These are phyloP conservation scores for Ensete ventricosum DNA, from an alignment of 176 grass and related monocot species.

Conservation along the genomic window DNA sequence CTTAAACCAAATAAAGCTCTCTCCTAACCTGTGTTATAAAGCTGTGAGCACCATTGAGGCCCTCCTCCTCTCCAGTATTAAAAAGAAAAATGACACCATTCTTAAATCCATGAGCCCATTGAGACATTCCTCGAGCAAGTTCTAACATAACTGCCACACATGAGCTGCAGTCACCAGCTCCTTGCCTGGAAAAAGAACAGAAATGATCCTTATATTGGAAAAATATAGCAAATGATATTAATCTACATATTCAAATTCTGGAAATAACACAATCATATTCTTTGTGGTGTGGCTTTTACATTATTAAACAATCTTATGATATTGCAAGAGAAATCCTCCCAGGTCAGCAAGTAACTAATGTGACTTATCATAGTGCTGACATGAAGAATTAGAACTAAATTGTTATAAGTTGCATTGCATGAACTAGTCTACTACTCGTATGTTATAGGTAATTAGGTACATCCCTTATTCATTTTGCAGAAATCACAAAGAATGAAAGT, in stretches of 20 bases:
- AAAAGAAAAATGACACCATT: slow-evolving; percentile 82
- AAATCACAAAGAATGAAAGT: not conserved
- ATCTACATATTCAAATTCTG: not conserved
- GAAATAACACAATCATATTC: too few relatives aligned
- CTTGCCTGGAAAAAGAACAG: slow-evolving; percentile 49
- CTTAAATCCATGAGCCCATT: slow-evolving; percentile 92
- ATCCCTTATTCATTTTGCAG: too few relatives aligned
- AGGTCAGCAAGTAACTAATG: too few relatives aligned
- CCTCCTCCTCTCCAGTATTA: slow-evolving; percentile 98
- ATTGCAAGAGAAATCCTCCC: too few relatives aligned
- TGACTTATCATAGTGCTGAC: too few relatives aligned
- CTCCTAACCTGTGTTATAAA: slow-evolving; percentile 90
- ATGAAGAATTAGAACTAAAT: too few relatives aligned
- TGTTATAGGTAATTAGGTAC: too few relatives aligned
- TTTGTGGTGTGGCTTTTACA: too few relatives aligned
- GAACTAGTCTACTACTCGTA: too few relatives aligned
- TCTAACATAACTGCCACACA: slow-evolving; percentile 96
- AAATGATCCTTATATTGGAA: not conserved
- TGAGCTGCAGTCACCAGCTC: slow-evolving; percentile 94
- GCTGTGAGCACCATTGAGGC: slow-evolving; percentile 89
- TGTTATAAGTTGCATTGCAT: too few relatives aligned
- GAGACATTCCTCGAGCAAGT: slow-evolving; percentile 77
- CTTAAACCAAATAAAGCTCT: slow-evolving; percentile 3
- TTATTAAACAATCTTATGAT: too few relatives aligned
- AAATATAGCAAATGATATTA: not conserved